Percentiles rank a stretch among this genome's conserved stretches.
Evolutionary conservation across 1,139 yeast genomes (phyloP).

Genomic region (Candida albicans): DNA sequence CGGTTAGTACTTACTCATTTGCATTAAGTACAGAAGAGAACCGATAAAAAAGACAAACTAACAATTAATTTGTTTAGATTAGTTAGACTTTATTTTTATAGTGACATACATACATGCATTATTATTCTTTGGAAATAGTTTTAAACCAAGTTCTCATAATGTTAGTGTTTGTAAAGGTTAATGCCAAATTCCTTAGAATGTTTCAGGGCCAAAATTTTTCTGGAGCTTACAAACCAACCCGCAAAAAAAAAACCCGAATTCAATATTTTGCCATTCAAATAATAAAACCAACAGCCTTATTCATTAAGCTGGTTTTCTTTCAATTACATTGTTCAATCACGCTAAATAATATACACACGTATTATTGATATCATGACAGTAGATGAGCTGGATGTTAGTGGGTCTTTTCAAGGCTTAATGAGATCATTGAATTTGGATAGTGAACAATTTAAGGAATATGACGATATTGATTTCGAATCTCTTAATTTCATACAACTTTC

Average conservation of each 20-base stretch:
- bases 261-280: too few relatives aligned
- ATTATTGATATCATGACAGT: slow-evolving; percentile 11
- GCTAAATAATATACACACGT: too few relatives aligned
- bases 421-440: slow-evolving; percentile 36
- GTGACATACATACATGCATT: too few relatives aligned
- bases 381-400: slow-evolving; percentile 17
- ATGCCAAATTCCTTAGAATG: too few relatives aligned
- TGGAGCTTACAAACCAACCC: too few relatives aligned
- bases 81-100: not conserved
- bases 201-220: too few relatives aligned
- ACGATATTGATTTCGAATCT: slow-evolving; percentile 18
- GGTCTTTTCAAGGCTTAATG: slow-evolving; percentile 42
- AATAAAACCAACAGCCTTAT: too few relatives aligned
- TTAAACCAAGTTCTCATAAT: too few relatives aligned
- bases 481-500: slow-evolving; percentile 31
- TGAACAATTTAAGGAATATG: slow-evolving; percentile 23
- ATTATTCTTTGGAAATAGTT: too few relatives aligned
- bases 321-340: too few relatives aligned
- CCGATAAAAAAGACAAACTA: not conserved
- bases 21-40: slow-evolving; percentile 33
- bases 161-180: too few relatives aligned
- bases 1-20: slow-evolving; percentile 45
- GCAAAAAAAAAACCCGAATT: too few relatives aligned
- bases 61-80: not conserved
- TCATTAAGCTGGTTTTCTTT: not conserved